Percentiles rank a stretch among this genome's conserved stretches.
These are phyloP conservation scores for Eutrema heterophyllum DNA, from an alignment of 345 rosid species.

Conservation along the genomic window DNA sequence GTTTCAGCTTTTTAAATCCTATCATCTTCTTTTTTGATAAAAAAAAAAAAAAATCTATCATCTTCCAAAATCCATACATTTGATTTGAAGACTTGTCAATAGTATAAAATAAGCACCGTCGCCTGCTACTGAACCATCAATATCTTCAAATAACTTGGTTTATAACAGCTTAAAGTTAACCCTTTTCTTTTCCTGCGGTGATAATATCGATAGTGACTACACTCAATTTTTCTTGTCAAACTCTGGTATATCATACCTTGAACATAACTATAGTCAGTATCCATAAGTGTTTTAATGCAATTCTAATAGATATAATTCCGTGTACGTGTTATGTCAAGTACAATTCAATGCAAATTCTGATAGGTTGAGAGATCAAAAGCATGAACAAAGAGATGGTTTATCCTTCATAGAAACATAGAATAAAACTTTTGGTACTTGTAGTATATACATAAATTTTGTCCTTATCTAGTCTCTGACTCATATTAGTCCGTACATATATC, in stretches of 20 bases:
- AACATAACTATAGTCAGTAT: not conserved
- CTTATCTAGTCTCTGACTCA: constrained; percentile 12
- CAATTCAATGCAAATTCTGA: not conserved
- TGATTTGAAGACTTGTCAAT: not conserved
- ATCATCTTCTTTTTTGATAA: no score
- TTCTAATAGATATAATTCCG: not conserved
- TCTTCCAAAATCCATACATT: not conserved
- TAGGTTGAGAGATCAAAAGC: not conserved
- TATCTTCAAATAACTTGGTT: not conserved
- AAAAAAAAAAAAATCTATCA: not conserved
- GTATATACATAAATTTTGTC: constrained; percentile 25
- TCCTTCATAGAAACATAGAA: constrained; percentile 1
- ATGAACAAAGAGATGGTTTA: not conserved
- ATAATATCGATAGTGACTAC: constrained; percentile 12
- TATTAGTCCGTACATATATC: constrained; percentile 2
- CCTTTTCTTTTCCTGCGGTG: not conserved
- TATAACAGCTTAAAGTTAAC: not conserved
- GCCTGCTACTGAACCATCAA: not conserved
- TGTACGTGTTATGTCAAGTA: constrained; percentile 14
- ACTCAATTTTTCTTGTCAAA: not conserved
- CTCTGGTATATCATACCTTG: not conserved
- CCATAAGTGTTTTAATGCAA: not conserved
- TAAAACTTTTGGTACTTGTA: not conserved
- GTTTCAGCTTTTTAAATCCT: no score
- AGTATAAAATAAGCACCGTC: not conserved